phyloP scores from a whole-genome alignment of 129 eudicot species.

The Lactuca saligna region DNA sequence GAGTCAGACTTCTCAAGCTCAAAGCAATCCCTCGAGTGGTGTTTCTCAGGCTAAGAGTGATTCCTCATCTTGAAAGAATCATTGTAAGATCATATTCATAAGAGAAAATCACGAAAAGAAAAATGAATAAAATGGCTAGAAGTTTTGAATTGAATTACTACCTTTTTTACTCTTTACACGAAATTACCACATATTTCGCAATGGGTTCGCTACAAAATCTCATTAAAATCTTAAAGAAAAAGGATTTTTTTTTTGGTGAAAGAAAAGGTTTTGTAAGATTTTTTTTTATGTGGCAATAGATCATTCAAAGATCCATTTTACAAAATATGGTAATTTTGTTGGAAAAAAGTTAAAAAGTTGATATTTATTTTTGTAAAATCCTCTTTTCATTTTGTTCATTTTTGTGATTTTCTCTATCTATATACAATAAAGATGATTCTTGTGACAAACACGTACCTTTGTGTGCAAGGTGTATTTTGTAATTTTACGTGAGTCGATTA shows the following conservation, averaged over 20 bases:
- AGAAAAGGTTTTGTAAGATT: too few relatives aligned
- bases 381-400: background rate
- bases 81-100: too few relatives aligned
- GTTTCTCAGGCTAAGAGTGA: conserved; percentile 33
- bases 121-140: background rate
- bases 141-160: too few relatives aligned
- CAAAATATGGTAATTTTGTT: background rate
- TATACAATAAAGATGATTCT: background rate
- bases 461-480: background rate
- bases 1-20: conserved; percentile 29
- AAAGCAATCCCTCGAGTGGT: conserved; percentile 29
- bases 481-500: background rate
- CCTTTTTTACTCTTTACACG: background rate
- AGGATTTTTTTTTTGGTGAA: too few relatives aligned
- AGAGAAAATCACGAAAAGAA: background rate
- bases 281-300: too few relatives aligned
- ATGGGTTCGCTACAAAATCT: too few relatives aligned
- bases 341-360: background rate
- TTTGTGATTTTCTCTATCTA: background rate
- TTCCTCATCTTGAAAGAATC: background rate
- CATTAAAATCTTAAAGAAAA: too few relatives aligned
- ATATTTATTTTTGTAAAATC: background rate
- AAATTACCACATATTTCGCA: too few relatives aligned
- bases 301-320: too few relatives aligned
- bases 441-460: background rate